Base-by-base conservation (phyloP, 345 rosid genomes). In the Stellera chamaejasme region DNA sequence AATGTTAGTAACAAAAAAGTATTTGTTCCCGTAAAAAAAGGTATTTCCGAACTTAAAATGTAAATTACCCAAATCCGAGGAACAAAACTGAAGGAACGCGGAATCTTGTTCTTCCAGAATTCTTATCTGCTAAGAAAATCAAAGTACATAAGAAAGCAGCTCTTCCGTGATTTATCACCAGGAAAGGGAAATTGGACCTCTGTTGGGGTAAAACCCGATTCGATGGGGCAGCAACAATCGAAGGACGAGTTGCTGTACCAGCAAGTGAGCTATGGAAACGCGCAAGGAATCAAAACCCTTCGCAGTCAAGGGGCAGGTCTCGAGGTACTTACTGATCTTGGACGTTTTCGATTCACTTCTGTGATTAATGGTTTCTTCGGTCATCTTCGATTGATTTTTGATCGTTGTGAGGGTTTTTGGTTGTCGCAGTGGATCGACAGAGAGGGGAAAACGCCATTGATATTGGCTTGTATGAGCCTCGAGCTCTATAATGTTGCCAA, bases 371-470 rank as follows among this genome's bases (percentile, higher is more conserved):
- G 36, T 4, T 27, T 42, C 14, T 43, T 27, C 42, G 10, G 26
- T 42, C 54, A 27, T 44, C 27, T 43, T 27, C 45, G 7, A 27
- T 45, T 10, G 44, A 23, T 25, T 10, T 12, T 15, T 15, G 16
- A 13, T 32, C 27, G 36, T 50, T 48, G 10, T 42, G 11, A 14
- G 11, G 10, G 41, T 23, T 16, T 16, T 27, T 42, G 42, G 23
- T 23, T 51, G n/a, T 51, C 58, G 72, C 77, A 93, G 99, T 93
- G 95, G 92, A 69, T 79, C 36, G 97, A 93, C 75, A 83, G 64
- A 72, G 97, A 93, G 56, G 97, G 90, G 16, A 93, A 93, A 72
- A 93, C 99, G 42, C 88, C 99, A 2, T 69, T 94, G 82, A 94
- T 94, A 6, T 50, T 71, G 61, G 96, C 95, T 23, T 90, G 85